Evolutionary conservation across 305 asterid species (phyloP), one percentile per base, ranked within the genome.

Genomic region (Ilex paraguariensis): DNA sequence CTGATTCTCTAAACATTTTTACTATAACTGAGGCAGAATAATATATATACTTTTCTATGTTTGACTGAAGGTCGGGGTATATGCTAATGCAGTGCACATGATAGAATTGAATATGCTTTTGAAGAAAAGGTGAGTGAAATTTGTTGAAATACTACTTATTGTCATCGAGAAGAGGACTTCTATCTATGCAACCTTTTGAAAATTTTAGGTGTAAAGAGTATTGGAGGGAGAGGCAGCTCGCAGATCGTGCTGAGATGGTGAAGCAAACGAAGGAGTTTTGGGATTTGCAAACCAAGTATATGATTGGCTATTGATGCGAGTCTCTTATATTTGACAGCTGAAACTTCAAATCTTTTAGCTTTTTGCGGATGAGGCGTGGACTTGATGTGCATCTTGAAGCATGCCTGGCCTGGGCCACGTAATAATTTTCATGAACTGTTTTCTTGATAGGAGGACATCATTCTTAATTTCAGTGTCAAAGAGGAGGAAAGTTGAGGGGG

Each of bases 191-290:
- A 5, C 9, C 42, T 36, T 5, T 36, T 8, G 42, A 36, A 36
- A 36, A 2, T 62, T 56, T 55, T 62, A 87, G 95, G 44, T 77
- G 86, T 78, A 82, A 76, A 75, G 88, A 86, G 65, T 79, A 82
- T 70, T 89, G 96, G 95, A 86, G 81, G 68, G 82, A 86, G 78
- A 83, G 96, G 73, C 56, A 72, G 58, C 60, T 31, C 50, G 74
- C 70, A 0, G 91, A 86, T 60, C 82, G 93, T 8, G 76, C 81
- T 10, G 93, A 86, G 70, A 75, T 61, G 68, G 81, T 84, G 83
- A 89, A 89, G 74, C 95, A 89, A 67, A 76, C 96, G 3, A 86
- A 83, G 71, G 49, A 54, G 64, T 83, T 78, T 62, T 86, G 95
- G 96, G 93, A 83, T 39, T 28, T 46, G 71, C 96, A 86, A 66